A percentile compares a stretch with the other conserved stretches of the same genome.
Conservation (phyloP, 768 basidiomycete genomes). For the Tulasnella calospora region DNA sequence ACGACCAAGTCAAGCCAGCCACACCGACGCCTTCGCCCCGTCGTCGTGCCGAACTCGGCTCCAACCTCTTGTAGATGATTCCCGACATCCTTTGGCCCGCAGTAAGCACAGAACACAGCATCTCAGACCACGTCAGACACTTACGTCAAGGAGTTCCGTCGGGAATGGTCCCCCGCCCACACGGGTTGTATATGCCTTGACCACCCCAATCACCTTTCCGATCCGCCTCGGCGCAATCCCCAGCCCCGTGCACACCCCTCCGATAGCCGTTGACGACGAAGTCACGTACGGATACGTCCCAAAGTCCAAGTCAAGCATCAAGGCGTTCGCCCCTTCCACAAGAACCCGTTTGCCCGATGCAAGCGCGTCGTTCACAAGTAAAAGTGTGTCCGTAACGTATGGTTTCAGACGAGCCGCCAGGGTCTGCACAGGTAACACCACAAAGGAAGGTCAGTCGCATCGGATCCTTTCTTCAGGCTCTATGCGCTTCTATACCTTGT, state of each 20-base stretch:
- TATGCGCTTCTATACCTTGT: conserved; percentile 55
- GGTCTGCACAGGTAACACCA: conserved; percentile 53
- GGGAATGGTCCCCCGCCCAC: conserved; percentile 99
- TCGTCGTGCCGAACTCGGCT: conserved; percentile 85
- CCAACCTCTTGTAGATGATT: conserved; percentile 91
- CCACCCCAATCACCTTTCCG: conserved; percentile 82
- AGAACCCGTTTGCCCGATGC: conserved; percentile 61
- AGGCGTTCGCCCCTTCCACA: conserved; percentile 95
- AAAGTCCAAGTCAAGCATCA: conserved; percentile 97
- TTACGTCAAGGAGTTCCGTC: conserved; percentile 84
- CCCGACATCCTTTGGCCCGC: conserved; percentile 58
- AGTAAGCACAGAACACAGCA: background rate
- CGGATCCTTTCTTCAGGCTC: background rate
- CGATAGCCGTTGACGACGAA: conserved; percentile 86
- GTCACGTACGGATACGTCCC: conserved; percentile 99
- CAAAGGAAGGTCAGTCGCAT: background rate
- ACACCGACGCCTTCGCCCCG: conserved; percentile 85
- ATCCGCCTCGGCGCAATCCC: conserved; percentile 89
- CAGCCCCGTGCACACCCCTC: conserved; percentile 96
- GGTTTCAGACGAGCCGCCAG: conserved; percentile 82
- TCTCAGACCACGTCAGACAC: background rate
- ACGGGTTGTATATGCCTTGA: conserved; percentile 97
- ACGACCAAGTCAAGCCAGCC: conserved; percentile 98
- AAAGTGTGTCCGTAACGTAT: conserved; percentile 82
- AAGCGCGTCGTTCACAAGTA: conserved; percentile 78